Base-by-base conservation (phyloP, 2,329 filamentous ascomycete genomes). In the Lachnellula arida region DNA sequence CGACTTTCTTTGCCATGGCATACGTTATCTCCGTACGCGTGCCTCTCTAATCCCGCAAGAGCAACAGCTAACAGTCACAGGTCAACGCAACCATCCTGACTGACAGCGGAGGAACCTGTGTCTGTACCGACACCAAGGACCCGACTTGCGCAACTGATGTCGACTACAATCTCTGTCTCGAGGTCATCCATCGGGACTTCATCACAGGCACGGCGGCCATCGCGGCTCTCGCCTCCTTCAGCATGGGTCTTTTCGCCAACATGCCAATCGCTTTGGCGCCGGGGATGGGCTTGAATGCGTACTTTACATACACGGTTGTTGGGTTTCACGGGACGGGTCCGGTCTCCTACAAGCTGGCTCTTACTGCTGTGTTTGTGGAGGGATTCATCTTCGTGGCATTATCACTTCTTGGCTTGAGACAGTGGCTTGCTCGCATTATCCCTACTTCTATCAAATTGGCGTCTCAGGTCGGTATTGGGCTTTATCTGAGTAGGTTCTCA, bases 331-430 rank as follows among this genome's bases (percentile, higher is more conserved):
- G 89, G 48, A 79, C 76, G 17, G 89, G 89, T 3, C 77, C 80
- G 42, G 85, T 94, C 8, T 84, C 88, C 1, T 95, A 89, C 68
- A 71, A 80, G 54, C 79, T 91, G 46, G 89, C 89, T 43, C 75
- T 94, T 39, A 93, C 89, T 2, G 89, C 90, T 54, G 90, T 93
- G 63, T 94, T 95, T 68, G 86, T 93, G 15, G 90, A 95, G 71
- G 89, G 90, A 46, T 89, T 88, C 71, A 84, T 94, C 58, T 95
- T 95, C 73, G 81, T 93, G 47, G 88, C 76, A 3, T 79, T 95
- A 46, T 89, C 89, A 2, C 67, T 93, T 35, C 77, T 91, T 53
- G 90, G 90, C 39, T 80, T 95, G 76, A 87, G 90, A 8, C 90
- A 94, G 70, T 94, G 89, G 89, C 81, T 95, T 23, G 90, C 90